Conservation (phyloP, 164 flowering plant species). For the grape (Vitis vinifera) region ASM3070453v1 NC_081819.1:19588501-19589000, state of each 20-base stretch:
- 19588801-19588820: constrained; percentile 66
- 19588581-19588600: constrained; percentile 80
- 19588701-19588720: constrained; percentile 53
- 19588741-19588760: constrained; percentile 94
- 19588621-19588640: constrained; percentile 99
- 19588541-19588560: constrained; percentile 72
- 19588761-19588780: constrained; percentile 82
- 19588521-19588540: constrained; percentile 62
- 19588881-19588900: not conserved
- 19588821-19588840: not conserved
- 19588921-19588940: constrained; percentile 84
- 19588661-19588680: too few species aligned
- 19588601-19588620: constrained; percentile 89
- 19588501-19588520: constrained; percentile 45
- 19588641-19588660: constrained; percentile 26
- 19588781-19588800: constrained; percentile 62
- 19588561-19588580: constrained; percentile 73
- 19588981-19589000: constrained; percentile 97
- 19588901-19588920: constrained; percentile 39
- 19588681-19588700: constrained; percentile 7
- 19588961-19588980: constrained; percentile 98
- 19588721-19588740: constrained; percentile 99
- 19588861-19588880: too few species aligned
- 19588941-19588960: constrained; percentile 98
- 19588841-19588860: too few species aligned